These are phyloP conservation scores for Neospora caninum DNA, from an alignment of 169 alveolate genomes.

Conservation along the genomic window DNA sequence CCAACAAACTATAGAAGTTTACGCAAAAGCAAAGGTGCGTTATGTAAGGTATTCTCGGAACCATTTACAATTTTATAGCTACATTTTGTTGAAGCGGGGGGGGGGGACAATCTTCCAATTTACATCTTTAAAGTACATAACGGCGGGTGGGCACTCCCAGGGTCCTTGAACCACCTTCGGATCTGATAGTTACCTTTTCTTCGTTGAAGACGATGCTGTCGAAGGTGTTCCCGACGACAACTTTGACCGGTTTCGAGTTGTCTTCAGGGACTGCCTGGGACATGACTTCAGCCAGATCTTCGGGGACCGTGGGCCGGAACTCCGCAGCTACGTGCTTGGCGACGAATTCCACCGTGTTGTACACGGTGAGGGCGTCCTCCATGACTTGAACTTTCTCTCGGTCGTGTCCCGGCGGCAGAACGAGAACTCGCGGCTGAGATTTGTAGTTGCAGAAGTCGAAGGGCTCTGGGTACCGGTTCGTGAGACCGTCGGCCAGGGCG, in stretches of 20 bases:
- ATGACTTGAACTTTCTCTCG: not conserved
- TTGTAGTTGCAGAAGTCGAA: constrained; percentile 8
- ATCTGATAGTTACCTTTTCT: constrained; percentile 56
- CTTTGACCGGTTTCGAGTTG: constrained; percentile 52
- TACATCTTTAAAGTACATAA: no score
- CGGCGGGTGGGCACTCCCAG: no score
- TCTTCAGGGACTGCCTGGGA: constrained; percentile 60
- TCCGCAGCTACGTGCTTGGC: constrained; percentile 38
- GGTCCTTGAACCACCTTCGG: no score
- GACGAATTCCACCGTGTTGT: constrained; percentile 42
- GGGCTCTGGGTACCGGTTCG: constrained; percentile 19
- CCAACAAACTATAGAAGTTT: no score
- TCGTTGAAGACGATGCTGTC: constrained; percentile 47
- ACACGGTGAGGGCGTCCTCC: constrained; percentile 37
- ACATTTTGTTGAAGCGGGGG: no score
- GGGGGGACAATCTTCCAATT: no score
- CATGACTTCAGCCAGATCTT: constrained; percentile 35
- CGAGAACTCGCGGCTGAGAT: constrained; percentile 38
- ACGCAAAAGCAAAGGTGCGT: no score
- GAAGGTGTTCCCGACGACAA: constrained; percentile 53
- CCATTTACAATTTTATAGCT: no score
- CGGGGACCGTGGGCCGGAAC: constrained; percentile 49
- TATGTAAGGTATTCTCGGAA: no score
- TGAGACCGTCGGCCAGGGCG: constrained; percentile 52
- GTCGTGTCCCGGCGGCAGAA: not conserved